These are phyloP conservation scores for Colletotrichum echinochloae DNA, from an alignment of 2,329 filamentous ascomycete species.

Conservation along the genomic window DNA sequence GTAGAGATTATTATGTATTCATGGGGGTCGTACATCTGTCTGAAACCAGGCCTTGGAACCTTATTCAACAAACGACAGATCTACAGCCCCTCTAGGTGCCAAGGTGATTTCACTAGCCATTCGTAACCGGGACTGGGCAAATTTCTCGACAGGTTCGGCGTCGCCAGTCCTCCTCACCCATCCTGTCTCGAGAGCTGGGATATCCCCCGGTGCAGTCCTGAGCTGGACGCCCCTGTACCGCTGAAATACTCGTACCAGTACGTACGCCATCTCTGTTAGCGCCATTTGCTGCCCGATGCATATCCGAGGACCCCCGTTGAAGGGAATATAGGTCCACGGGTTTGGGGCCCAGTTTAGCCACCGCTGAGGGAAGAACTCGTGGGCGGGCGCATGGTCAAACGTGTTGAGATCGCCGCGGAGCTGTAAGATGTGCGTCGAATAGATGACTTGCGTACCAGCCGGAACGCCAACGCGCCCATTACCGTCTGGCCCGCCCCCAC, in stretches of 20 bases:
- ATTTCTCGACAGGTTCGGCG: background rate
- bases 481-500: constrained; percentile 61
- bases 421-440: constrained; percentile 14
- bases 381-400: background rate
- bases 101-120: constrained; percentile 2
- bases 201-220: too few species aligned
- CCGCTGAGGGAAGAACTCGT: background rate
- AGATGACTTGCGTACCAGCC: constrained; percentile 29
- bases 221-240: background rate
- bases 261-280: constrained; percentile 66
- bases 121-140: background rate
- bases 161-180: background rate
- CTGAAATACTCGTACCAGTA: constrained; percentile 2
- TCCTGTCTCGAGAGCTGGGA: background rate
- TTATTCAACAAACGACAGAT: background rate
- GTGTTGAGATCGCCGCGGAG: background rate
- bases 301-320: constrained; percentile 36
- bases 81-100: background rate
- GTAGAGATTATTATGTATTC: too few species aligned
- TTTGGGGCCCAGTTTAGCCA: constrained; percentile 59
- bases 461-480: constrained; percentile 61
- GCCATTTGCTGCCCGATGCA: constrained; percentile 71
- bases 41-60: too few species aligned
- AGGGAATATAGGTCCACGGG: constrained; percentile 63
- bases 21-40: too few species aligned